phyloP scores from a whole-genome alignment of 2,329 filamentous ascomycete species.

The Neofusicoccum umdonicola region DNA sequence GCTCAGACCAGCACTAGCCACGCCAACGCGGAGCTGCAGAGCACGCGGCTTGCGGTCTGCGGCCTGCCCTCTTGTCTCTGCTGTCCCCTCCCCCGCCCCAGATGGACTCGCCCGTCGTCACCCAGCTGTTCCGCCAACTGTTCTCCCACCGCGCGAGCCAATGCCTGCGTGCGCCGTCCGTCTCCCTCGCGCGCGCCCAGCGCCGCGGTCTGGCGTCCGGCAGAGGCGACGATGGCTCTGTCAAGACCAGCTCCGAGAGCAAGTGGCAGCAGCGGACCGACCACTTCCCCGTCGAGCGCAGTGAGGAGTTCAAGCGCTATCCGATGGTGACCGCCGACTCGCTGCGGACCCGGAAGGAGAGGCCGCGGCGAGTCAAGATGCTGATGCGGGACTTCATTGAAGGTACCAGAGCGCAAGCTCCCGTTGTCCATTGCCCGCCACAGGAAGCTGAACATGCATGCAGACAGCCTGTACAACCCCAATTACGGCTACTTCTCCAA shows the following conservation, averaged over 20 bases:
- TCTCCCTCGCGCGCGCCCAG: slow-evolving; percentile 3
- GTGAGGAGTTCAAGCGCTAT: slow-evolving; percentile 76
- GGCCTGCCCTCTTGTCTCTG: not conserved
- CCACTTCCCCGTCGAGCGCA: slow-evolving; percentile 71
- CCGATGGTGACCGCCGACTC: slow-evolving; percentile 83
- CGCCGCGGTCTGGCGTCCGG: slow-evolving; percentile 10
- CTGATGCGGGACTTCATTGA: slow-evolving; percentile 96
- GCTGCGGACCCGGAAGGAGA: slow-evolving; percentile 67
- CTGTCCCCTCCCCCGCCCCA: slow-evolving; percentile 12
- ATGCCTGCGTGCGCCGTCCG: slow-evolving; percentile 8
- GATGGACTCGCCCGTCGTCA: slow-evolving; percentile 81
- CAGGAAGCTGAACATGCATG: slow-evolving; percentile 18
- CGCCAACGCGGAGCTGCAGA: slow-evolving; percentile 12
- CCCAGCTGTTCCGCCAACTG: slow-evolving; percentile 79
- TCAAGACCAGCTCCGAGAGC: slow-evolving; percentile 55
- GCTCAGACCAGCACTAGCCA: too few species aligned
- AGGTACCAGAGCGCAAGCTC: slow-evolving; percentile 50
- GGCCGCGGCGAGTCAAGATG: slow-evolving; percentile 92
- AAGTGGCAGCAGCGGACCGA: slow-evolving; percentile 84
- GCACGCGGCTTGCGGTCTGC: slow-evolving; percentile 4
- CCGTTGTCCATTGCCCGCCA: not conserved
- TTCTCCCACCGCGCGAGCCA: slow-evolving; percentile 59
- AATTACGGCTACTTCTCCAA: slow-evolving; percentile 96
- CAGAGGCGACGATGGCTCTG: slow-evolving; percentile 13
- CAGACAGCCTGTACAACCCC: slow-evolving; percentile 91